A percentile compares a stretch with the other conserved stretches of the same genome.
phyloP scores from a whole-genome alignment of 768 basidiomycete genomes.

The Megacollybia marginata region DNA sequence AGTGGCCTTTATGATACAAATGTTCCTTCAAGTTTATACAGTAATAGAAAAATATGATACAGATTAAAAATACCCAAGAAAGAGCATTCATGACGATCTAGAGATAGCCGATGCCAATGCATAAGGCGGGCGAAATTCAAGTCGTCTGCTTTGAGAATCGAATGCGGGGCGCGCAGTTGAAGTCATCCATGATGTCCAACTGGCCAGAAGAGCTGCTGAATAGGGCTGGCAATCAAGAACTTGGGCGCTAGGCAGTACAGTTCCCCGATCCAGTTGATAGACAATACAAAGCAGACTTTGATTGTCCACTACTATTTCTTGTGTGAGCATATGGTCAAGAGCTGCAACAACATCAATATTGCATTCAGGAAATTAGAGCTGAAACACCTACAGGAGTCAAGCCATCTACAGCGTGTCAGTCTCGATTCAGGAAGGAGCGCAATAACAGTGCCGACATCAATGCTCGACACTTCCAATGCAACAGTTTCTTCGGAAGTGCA shows the following conservation, averaged over 20 bases:
- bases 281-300: conserved; percentile 55
- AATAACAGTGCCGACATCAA: conserved; percentile 42
- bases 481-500: conserved; percentile 49
- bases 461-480: conserved; percentile 39
- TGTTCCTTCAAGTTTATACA: conserved; percentile 2
- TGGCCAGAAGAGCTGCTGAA: conserved; percentile 1
- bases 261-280: conserved; percentile 60
- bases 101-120: too few relatives aligned
- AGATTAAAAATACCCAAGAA: too few relatives aligned
- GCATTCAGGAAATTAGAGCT: conserved; percentile 14
- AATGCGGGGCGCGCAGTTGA: too few relatives aligned
- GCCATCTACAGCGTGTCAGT: conserved; percentile 62
- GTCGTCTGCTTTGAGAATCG: too few relatives aligned
- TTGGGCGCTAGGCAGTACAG: conserved; percentile 52
- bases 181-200: too few relatives aligned
- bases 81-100: too few relatives aligned
- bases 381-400: conserved; percentile 50
- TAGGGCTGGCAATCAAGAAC: conserved; percentile 44
- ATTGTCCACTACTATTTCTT: conserved; percentile 64
- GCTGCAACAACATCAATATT: conserved; percentile 30
- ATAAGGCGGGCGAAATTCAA: too few relatives aligned
- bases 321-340: conserved; percentile 50
- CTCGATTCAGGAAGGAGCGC: conserved; percentile 61
- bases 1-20: conserved; percentile 9
- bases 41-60: too few relatives aligned